These are phyloP conservation scores for Dactylonectria estremocensis DNA, from an alignment of 2,329 filamentous ascomycete genomes.

Conservation along the genomic window DNA sequence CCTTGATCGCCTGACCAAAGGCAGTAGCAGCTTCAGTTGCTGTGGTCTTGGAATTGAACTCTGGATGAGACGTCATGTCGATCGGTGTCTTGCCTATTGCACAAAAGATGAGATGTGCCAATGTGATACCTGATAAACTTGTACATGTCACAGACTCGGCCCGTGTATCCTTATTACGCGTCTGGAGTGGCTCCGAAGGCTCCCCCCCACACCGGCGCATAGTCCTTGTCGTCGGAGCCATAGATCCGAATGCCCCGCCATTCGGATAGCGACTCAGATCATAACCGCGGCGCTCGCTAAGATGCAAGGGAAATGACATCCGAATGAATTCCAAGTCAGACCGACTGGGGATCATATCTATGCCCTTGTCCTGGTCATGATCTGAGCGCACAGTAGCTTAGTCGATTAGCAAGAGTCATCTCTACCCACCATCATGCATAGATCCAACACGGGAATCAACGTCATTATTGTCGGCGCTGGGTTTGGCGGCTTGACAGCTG, in stretches of 20 bases:
- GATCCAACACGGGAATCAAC: conserved; percentile 32
- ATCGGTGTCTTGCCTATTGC: too few species aligned
- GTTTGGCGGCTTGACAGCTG: conserved; percentile 74
- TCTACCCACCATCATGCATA: conserved; percentile 20
- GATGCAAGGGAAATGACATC: conserved; percentile 5
- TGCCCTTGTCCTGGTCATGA: background rate
- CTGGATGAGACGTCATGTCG: conserved; percentile 27
- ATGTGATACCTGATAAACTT: background rate
- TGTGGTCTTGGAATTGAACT: conserved; percentile 26
- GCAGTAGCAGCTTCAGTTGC: conserved; percentile 24
- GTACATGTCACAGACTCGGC: too few species aligned
- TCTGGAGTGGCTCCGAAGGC: too few species aligned
- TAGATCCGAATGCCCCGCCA: background rate
- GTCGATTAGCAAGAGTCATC: background rate
- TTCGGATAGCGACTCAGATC: background rate
- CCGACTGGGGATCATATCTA: background rate
- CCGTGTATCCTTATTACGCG: background rate
- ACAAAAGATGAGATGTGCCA: background rate
- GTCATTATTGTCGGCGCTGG: conserved; percentile 54
- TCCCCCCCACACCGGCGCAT: background rate
- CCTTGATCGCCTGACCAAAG: conserved; percentile 12
- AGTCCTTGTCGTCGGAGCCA: background rate
- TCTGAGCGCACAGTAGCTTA: background rate
- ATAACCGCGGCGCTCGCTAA: background rate
- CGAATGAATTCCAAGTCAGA: background rate